Evolutionary conservation across 139 green algal species (phyloP), one percentile per base, ranked within the genome.

Genomic region (Chlamydomonas eustigma): DNA sequence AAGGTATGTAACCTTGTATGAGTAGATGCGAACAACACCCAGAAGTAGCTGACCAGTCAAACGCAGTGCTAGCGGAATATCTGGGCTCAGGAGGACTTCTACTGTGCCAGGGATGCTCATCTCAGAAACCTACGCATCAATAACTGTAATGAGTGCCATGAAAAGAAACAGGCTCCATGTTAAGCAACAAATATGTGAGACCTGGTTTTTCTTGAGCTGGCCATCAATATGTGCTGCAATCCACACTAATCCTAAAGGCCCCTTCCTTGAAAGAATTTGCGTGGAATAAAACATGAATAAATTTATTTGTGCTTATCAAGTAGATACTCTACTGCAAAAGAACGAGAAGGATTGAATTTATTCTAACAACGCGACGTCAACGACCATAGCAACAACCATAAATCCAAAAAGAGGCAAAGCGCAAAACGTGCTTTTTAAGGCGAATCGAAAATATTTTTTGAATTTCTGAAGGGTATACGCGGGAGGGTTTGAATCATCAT

Each of bases 1-100:
- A 33, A 88, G 76, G 69, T 90, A 95, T 36, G 69, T 58, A 0
- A 98, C 88, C 80, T 99, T 96, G 6, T 88, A 80, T 5, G 80
- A 76, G 85, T 98, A 97, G 39, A 99, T 92, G 35, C 93, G 84
- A 36, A 97, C 93, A 3, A 99, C 88, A 30, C 96, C 96, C 35
- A 99, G 83, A 66, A 99, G 91, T 78, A 99, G 87, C 76, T 99
- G 96, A 0, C 93, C 94, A 3, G 89, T 96, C 51, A 99, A 85
- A 2, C 95, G 82, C 73, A 99, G 86, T 2, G 96, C 94, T 36
- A 99, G 83, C 0, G 95, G 95, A 2, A 89, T 93, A 50, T 97
- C 92, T 3, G 95, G 89, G 70, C 94, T 88, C n/a, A 98, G 90
- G 77, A 99, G 93, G 18, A 88, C 92, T 39, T 98, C 95, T 90